Evolutionary conservation across 352 stramenopile species (phyloP), one percentile per base, ranked within the genome.

Genomic region (Globisporangium lucens): DNA sequence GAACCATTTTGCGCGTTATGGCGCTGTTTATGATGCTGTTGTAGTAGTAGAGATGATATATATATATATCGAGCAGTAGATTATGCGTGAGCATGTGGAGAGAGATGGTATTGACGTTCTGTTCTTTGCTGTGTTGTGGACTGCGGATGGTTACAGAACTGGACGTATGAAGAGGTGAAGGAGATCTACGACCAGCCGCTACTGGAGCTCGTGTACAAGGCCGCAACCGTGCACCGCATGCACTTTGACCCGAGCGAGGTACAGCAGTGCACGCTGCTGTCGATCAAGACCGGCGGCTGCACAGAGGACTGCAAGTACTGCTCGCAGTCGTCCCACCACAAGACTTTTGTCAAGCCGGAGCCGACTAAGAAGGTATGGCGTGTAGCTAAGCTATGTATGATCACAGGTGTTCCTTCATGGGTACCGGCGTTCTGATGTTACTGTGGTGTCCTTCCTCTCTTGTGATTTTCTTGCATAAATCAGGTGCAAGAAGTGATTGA

Each of bases 261-360:
- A 38, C 96, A 99, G 77, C 96, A 98, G 77, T 99, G 96, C 78
- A 99, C 97, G 35, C 78, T 99, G 30, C 79, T 99, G 38, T 98
- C 87, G 61, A 99, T 99, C 85, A 99, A 99, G 89, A 99, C 97
- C 2, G 97, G 97, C 41, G 97, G 92, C 36, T 98, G 92, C 75
- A 96, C 91, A 2, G 92, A 97, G 71, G 95, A 89, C 89, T 96
- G 89, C 84, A 93, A 91, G 60, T 99, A 99, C 82, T 99, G 97
- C 88, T 98, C 92, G 29, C 97, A 99, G 78, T 98, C 90, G 46
- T 93, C 93, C 64, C 87, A 87, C 52, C 90, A 99, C 82, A 98
- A 99, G 80, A 99, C 97, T n/a, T 98, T 98, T 76, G 97, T 99
- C 73, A 99, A 99, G 83, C 96, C 97, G 0, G 98, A 98, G 47